phyloP scores from a whole-genome alignment of 2,329 filamentous ascomycete genomes.

The Aspergillus pseudoterreus region DNA sequence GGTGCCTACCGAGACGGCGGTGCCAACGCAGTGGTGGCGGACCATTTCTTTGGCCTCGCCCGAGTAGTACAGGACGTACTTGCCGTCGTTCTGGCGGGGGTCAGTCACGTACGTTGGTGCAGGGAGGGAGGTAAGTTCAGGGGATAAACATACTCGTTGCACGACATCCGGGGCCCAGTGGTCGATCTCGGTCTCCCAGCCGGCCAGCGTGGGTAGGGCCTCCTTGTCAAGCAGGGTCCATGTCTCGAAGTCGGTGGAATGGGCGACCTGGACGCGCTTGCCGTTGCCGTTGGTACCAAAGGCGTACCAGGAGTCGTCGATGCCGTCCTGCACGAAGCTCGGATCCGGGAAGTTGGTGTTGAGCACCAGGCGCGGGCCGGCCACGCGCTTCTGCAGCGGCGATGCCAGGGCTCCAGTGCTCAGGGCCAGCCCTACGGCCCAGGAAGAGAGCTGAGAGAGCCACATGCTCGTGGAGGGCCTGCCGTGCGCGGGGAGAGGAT shows the following conservation, averaged over 20 bases:
- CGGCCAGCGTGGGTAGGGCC: constrained; percentile 50
- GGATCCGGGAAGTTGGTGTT: constrained; percentile 41
- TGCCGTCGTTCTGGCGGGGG: constrained; percentile 37
- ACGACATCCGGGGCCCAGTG: constrained; percentile 63
- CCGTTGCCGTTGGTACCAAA: constrained; percentile 55
- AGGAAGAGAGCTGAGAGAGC: constrained; percentile 3
- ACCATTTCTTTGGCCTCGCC: constrained; percentile 42
- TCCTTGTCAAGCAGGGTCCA: constrained; percentile 52
- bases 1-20: constrained; percentile 47
- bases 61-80: constrained; percentile 60
- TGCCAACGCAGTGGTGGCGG: constrained; percentile 56
- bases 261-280: constrained; percentile 54
- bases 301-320: constrained; percentile 53
- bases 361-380: constrained; percentile 24
- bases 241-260: constrained; percentile 45
- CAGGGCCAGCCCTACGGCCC: constrained; percentile 7
- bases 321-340: constrained; percentile 43
- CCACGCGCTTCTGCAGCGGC: constrained; percentile 16
- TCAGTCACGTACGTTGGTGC: constrained; percentile 1
- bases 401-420: constrained; percentile 14
- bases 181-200: constrained; percentile 53
- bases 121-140: neutral
- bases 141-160: constrained; percentile 33
- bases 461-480: constrained; percentile 7
- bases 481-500: neutral